These are phyloP conservation scores for Amanita pseudoporphyria DNA, from an alignment of 768 basidiomycete species.

Conservation along the genomic window DNA sequence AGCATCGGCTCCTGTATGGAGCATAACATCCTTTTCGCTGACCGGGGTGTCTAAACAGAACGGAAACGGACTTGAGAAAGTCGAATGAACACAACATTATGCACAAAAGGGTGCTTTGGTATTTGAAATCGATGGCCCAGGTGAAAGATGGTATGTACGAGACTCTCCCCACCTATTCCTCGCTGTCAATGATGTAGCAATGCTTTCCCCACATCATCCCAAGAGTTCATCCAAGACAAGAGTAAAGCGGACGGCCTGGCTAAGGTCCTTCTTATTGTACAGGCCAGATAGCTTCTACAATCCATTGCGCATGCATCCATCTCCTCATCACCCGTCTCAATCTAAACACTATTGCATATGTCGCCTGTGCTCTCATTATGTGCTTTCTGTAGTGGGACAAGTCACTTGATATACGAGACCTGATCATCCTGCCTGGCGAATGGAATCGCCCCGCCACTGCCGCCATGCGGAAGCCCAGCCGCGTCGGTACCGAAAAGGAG, in stretches of 20 bases:
- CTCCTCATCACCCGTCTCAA: constrained; percentile 13
- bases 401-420: constrained; percentile 11
- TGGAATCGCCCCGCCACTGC: background rate
- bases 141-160: background rate
- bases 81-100: background rate
- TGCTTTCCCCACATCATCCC: background rate
- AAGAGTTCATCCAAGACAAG: constrained; percentile 15
- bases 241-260: constrained; percentile 18
- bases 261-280: constrained; percentile 15
- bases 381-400: constrained; percentile 15
- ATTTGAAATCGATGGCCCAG: background rate
- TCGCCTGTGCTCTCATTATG: constrained; percentile 7
- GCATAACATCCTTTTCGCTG: too few species aligned
- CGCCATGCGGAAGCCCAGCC: background rate
- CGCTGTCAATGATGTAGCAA: background rate
- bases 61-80: background rate
- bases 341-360: constrained; percentile 11
- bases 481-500: background rate
- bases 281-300: constrained; percentile 16
- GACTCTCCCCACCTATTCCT: background rate
- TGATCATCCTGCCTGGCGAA: constrained; percentile 3
- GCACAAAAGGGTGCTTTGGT: background rate
- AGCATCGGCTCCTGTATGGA: too few species aligned
- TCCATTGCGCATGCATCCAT: constrained; percentile 5
- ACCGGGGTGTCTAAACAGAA: background rate